Evolutionary conservation across 225 moss, liverwort and hornwort genomes (phyloP).

Genomic region (Physcomitrium patens): DNA sequence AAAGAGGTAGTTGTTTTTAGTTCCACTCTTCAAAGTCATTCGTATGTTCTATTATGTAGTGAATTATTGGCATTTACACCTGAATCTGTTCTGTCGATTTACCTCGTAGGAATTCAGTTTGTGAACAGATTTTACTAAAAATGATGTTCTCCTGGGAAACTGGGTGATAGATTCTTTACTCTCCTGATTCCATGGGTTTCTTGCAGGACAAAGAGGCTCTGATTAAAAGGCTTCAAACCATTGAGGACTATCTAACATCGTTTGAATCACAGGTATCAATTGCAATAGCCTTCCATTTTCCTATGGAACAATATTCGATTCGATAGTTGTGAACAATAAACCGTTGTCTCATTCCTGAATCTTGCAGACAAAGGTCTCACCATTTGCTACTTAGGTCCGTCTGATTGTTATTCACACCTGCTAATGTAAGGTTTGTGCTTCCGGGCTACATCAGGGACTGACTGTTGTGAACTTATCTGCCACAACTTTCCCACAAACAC

Average conservation of each 20-base stretch:
- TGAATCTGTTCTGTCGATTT: no score
- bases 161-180: no score
- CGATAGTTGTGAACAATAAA: no score
- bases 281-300: neutral
- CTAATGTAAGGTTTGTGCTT: neutral
- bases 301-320: neutral
- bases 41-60: no score
- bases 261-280: conserved; percentile 68
- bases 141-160: no score
- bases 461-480: conserved; percentile 91
- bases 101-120: no score
- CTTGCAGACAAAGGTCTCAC: neutral
- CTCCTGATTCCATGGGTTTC: no score
- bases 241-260: conserved; percentile 92
- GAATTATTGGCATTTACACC: no score
- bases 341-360: no score
- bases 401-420: neutral
- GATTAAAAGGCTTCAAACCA: conserved; percentile 69
- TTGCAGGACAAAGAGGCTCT: conserved; percentile 69
- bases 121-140: no score
- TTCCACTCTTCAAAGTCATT: neutral
- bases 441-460: conserved; percentile 62
- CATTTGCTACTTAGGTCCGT: neutral
- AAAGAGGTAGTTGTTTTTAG: conserved; percentile 44
- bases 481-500: conserved; percentile 89